Evolutionary conservation across 1,139 yeast species (phyloP), one percentile per base, ranked within the genome.

Genomic region (Pneumocystis sp.): DNA sequence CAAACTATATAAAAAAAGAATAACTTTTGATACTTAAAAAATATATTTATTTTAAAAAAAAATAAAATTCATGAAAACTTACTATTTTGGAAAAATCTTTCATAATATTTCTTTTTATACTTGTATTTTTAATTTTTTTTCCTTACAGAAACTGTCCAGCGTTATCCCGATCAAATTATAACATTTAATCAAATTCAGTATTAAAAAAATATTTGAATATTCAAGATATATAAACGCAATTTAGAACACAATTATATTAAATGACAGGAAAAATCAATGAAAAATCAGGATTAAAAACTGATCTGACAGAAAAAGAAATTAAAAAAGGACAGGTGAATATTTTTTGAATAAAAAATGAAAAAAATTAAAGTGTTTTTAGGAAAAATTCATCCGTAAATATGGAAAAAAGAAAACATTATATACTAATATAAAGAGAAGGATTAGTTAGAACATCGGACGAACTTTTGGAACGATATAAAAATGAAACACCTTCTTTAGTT

Each of bases 401-500:
- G 34, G 35, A 19, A 56, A 34, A 31, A 61, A 61, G 39, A 29
- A 19, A 8, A 37, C 7, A 12, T 39, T 12, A 21, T 0, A 21
- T 1, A 1, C 29, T 39, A 42, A 40, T 42, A 25, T 40, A 29
- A 29, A 12, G 12, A 3, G 21, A n/a, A 40, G 44, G 31, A 12
- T 8, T 39, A 12, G 61, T 42, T 39, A 59, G 39, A 25, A 21
- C 45, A 10, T 42, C 57, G 5, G 57, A 50, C 61, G 68, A 67
- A 7, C 64, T 67, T 29, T 50, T 64, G 25, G 64, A 63, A 45
- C 63, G 66, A 21, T 65, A 64, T 62, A 62, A 62, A 35, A 63
- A 67, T 50, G 62, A 59, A 21, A 62, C 64, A 17, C 67, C 68
- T 19, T 63, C 65, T 25, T 40, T 67, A 59, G 61, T 63, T 17